These are phyloP conservation scores for Aspergillus carlsbadensis DNA, from an alignment of 495 filamentous ascomycete genomes.

Conservation along the genomic window DNA sequence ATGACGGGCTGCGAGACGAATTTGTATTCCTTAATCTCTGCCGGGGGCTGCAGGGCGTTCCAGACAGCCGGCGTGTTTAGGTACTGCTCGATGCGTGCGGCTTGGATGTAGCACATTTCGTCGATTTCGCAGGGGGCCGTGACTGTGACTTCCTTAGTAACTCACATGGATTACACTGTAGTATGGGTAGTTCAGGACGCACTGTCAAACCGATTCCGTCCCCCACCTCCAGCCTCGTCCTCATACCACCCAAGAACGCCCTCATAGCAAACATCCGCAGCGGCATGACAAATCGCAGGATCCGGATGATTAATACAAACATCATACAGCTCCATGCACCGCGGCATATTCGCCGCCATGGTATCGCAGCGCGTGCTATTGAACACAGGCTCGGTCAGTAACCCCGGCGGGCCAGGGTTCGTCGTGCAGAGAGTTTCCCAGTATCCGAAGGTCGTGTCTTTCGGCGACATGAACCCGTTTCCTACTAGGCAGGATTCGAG, in stretches of 20 bases:
- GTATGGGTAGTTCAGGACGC: slow-evolving; percentile 9
- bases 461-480: slow-evolving; percentile 38
- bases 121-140: slow-evolving; percentile 34
- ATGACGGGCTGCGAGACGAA: slow-evolving; percentile 20
- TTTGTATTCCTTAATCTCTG: slow-evolving; percentile 27
- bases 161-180: neutral
- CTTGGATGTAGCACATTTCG: slow-evolving; percentile 38
- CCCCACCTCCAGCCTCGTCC: slow-evolving; percentile 31
- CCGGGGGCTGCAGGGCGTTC: slow-evolving; percentile 29
- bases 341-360: slow-evolving; percentile 41
- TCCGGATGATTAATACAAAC: slow-evolving; percentile 32
- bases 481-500: slow-evolving; percentile 40
- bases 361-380: slow-evolving; percentile 44
- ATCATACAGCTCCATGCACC: slow-evolving; percentile 36
- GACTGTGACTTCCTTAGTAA: slow-evolving; percentile 19
- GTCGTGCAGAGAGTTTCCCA: slow-evolving; percentile 48
- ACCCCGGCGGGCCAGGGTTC: slow-evolving; percentile 41
- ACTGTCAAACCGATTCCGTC: slow-evolving; percentile 45
- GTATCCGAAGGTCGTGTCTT: slow-evolving; percentile 35
- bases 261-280: slow-evolving; percentile 27
- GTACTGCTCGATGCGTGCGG: slow-evolving; percentile 28
- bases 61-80: slow-evolving; percentile 36
- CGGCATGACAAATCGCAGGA: slow-evolving; percentile 27
- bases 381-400: slow-evolving; percentile 37
- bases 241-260: slow-evolving; percentile 36